Percentiles rank a stretch among this genome's conserved stretches.
These are phyloP conservation scores for Penicillium goetzii DNA, from an alignment of 495 filamentous ascomycete species.

Conservation along the genomic window DNA sequence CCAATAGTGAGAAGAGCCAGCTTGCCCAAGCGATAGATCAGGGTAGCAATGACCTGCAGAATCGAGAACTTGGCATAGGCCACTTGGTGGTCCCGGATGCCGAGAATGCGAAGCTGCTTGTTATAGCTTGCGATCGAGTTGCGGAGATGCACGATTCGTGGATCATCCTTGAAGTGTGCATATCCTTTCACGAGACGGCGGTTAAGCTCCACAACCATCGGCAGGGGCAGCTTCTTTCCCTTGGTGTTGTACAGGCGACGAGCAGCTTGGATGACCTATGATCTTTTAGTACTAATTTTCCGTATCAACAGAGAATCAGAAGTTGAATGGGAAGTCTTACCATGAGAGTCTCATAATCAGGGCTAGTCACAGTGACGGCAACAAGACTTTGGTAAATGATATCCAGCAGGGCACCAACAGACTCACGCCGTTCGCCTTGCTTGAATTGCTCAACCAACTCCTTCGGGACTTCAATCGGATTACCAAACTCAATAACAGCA, in stretches of 20 bases:
- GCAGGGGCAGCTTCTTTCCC: slow-evolving; percentile 90
- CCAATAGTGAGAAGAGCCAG: slow-evolving; percentile 74
- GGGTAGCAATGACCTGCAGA: slow-evolving; percentile 69
- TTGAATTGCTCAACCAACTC: slow-evolving; percentile 87
- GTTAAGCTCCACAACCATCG: slow-evolving; percentile 95
- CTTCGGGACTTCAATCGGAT: slow-evolving; percentile 76
- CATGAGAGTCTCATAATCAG: slow-evolving; percentile 98
- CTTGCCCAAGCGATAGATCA: slow-evolving; percentile 81
- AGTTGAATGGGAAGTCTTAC: slow-evolving; percentile 44
- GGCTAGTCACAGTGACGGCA: slow-evolving; percentile 88
- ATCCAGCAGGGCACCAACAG: slow-evolving; percentile 79
- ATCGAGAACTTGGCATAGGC: slow-evolving; percentile 85
- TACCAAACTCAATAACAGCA: slow-evolving; percentile 95
- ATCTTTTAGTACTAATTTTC: slow-evolving; percentile 34
- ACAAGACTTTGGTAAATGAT: slow-evolving; percentile 82
- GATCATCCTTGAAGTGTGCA: slow-evolving; percentile 88
- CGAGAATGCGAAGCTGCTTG: slow-evolving; percentile 79
- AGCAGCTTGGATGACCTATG: slow-evolving; percentile 84
- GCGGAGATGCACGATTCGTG: slow-evolving; percentile 77
- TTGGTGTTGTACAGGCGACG: slow-evolving; percentile 91
- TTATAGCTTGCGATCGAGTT: slow-evolving; percentile 86
- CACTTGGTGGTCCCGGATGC: slow-evolving; percentile 93
- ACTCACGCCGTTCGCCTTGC: slow-evolving; percentile 77
- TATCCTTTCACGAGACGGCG: slow-evolving; percentile 91
- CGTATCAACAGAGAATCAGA: neutral